Conservation (phyloP, 352 stramenopile genomes). For the Pythium rishiriense region DNA sequence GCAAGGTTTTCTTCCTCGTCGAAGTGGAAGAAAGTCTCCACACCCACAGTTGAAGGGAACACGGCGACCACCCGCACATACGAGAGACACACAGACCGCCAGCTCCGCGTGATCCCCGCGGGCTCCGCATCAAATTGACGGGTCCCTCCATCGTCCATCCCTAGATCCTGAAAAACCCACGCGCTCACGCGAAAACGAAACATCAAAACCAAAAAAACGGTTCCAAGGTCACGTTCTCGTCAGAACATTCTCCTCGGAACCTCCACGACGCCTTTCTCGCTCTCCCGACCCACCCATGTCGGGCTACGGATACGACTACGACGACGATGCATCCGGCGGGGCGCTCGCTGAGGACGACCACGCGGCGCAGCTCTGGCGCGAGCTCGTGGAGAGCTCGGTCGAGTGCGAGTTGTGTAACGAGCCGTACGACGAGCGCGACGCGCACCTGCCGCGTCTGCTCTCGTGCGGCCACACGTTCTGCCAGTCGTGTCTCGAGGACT, state of each 20-base stretch:
- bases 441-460: constrained; percentile 71
- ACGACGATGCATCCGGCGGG: neutral
- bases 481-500: constrained; percentile 74
- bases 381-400: constrained; percentile 76
- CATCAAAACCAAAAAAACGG: too few species aligned
- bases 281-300: neutral
- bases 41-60: neutral
- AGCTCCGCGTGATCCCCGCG: neutral
- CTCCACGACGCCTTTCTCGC: neutral
- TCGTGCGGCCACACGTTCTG: constrained; percentile 83
- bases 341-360: constrained; percentile 41
- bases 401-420: constrained; percentile 89
- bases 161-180: too few species aligned
- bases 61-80: neutral
- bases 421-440: constrained; percentile 71
- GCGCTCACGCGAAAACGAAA: too few species aligned
- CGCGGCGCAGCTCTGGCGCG: constrained; percentile 56
- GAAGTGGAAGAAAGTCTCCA: constrained; percentile 14
- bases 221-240: too few species aligned
- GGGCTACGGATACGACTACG: neutral
- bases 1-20: constrained; percentile 13
- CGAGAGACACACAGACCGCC: neutral
- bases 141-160: too few species aligned
- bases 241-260: neutral
- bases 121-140: neutral